Evolutionary conservation across 495 filamentous ascomycete species (phyloP).

Genomic region (Lepraria neglecta): DNA sequence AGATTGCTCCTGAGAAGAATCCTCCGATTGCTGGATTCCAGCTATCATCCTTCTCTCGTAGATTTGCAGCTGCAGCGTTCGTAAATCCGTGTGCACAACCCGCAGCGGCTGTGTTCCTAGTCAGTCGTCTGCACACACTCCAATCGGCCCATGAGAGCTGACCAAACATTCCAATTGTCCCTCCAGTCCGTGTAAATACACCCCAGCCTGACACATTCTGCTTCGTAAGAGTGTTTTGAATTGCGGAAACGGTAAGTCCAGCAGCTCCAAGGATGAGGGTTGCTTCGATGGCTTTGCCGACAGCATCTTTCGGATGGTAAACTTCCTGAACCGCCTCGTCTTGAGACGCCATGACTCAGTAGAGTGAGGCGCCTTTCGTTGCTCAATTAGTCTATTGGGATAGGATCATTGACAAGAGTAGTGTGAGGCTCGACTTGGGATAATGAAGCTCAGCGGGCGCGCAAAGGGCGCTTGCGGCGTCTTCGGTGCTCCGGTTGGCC

Average conservation of each 20-base stretch:
- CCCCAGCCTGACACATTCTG: conserved; percentile 70
- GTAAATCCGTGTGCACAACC: conserved; percentile 75
- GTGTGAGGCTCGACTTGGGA: not conserved
- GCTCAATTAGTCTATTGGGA: not conserved
- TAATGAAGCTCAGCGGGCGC: not conserved
- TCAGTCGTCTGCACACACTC: conserved; percentile 10
- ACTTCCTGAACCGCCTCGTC: conserved; percentile 46
- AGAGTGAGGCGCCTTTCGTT: conserved; percentile 29
- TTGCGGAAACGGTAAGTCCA: conserved; percentile 65
- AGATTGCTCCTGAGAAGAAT: conserved; percentile 61
- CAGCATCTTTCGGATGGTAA: conserved; percentile 76
- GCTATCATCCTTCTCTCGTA: conserved; percentile 67
- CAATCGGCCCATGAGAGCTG: conserved; percentile 17
- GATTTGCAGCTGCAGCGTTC: conserved; percentile 64
- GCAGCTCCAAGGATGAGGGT: conserved; percentile 57
- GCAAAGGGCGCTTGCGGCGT: not conserved
- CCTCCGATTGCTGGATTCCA: conserved; percentile 66
- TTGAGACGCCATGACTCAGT: conserved; percentile 45
- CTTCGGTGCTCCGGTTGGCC: not conserved
- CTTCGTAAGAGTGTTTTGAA: conserved; percentile 78
- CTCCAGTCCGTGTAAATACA: conserved; percentile 66
- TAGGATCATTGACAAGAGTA: not conserved
- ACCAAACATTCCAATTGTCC: conserved; percentile 63
- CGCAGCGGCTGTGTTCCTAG: conserved; percentile 58
- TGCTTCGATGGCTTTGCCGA: conserved; percentile 57